These are phyloP conservation scores for Candida andamanensis DNA, from an alignment of 805 yeast species.

Conservation along the genomic window DNA sequence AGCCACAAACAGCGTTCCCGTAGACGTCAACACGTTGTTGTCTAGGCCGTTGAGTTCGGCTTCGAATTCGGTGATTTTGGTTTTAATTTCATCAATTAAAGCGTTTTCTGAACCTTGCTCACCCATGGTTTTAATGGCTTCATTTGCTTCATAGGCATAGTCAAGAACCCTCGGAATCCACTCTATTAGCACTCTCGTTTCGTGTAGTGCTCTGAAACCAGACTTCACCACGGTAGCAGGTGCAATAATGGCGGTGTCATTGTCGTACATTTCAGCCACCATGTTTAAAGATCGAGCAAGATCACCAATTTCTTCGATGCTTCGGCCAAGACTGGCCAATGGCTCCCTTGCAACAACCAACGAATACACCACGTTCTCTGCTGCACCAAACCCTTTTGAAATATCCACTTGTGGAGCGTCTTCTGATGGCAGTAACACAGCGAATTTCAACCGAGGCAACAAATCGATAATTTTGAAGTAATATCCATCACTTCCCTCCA, in stretches of 20 bases:
- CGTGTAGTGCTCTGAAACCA: conserved; percentile 12
- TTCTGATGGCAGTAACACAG: conserved; percentile 54
- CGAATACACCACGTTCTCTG: conserved; percentile 63
- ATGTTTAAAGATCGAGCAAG: conserved; percentile 10
- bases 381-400: conserved; percentile 68
- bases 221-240: conserved; percentile 17
- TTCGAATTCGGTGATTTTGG: conserved; percentile 11
- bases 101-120: no score
- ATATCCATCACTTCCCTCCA: conserved; percentile 43
- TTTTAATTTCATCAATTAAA: conserved; percentile 14
- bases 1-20: no score
- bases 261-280: conserved; percentile 10
- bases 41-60: conserved; percentile 18
- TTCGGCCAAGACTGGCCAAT: conserved; percentile 26
- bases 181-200: conserved; percentile 11
- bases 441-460: conserved; percentile 69
- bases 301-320: conserved; percentile 10
- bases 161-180: conserved; percentile 37
- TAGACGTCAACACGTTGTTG: no score
- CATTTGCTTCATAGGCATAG: conserved; percentile 20
- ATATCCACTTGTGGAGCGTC: conserved; percentile 75
- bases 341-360: conserved; percentile 52
- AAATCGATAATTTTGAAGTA: conserved; percentile 73
- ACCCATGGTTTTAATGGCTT: conserved; percentile 13
- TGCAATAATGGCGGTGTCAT: conserved; percentile 4